phyloP scores from a whole-genome alignment of 2,329 filamentous ascomycete genomes.

The Paecilomyces sp. region DNA sequence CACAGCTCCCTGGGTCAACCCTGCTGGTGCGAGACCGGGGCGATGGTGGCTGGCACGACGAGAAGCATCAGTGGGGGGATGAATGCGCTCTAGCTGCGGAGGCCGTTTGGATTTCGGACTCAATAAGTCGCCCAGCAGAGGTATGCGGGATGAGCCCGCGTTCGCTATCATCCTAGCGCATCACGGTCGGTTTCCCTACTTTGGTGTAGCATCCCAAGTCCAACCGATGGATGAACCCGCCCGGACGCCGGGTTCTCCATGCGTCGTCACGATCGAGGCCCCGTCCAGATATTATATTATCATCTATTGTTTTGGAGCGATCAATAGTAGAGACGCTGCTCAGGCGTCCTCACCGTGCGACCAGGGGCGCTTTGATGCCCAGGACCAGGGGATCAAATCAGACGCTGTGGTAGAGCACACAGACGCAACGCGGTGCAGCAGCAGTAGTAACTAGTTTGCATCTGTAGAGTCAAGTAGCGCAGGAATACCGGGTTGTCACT shows the following conservation, averaged over 20 bases:
- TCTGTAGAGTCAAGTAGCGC: neutral
- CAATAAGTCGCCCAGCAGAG: neutral
- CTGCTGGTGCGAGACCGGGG: neutral
- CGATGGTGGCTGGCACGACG: neutral
- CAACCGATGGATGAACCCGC: neutral
- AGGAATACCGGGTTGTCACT: neutral
- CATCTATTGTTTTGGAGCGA: neutral
- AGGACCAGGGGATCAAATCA: neutral
- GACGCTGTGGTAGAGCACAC: neutral
- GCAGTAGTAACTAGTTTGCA: neutral
- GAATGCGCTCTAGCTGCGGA: neutral
- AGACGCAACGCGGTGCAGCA: neutral
- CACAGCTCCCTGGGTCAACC: neutral
- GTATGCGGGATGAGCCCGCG: neutral
- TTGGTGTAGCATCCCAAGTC: neutral
- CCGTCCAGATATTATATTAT: neutral
- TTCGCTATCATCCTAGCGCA: neutral
- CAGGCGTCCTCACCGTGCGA: neutral
- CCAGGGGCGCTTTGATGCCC: neutral
- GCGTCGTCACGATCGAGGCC: neutral
- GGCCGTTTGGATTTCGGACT: neutral
- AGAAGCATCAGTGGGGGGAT: neutral
- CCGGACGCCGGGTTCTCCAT: neutral
- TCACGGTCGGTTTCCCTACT: neutral
- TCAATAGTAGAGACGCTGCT: neutral